These are phyloP conservation scores for Neofusicoccum ribis DNA, from an alignment of 2,329 filamentous ascomycete species.

Conservation along the genomic window DNA sequence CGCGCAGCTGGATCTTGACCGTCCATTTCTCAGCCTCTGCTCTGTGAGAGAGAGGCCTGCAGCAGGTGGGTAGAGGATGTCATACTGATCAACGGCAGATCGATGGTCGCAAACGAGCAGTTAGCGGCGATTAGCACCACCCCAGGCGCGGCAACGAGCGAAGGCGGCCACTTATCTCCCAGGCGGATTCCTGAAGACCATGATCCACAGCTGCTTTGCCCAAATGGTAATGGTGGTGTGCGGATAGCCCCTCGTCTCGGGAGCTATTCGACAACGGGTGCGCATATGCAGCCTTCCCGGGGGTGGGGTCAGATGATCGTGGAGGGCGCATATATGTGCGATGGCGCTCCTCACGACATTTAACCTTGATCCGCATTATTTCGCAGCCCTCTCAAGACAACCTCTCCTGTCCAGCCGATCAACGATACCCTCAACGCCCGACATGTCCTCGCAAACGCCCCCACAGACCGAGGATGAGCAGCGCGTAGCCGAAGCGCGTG, in stretches of 20 bases:
- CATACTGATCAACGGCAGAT: too few relatives aligned
- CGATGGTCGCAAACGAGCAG: too few relatives aligned
- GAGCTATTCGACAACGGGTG: slow-evolving; percentile 4
- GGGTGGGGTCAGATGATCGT: slow-evolving; percentile 8
- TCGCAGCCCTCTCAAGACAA: not conserved
- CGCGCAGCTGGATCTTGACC: too few relatives aligned
- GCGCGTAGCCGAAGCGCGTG: slow-evolving; percentile 50
- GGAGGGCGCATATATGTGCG: not conserved
- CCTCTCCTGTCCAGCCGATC: not conserved
- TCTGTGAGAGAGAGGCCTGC: too few relatives aligned
- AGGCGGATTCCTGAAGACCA: not conserved
- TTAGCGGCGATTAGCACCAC: not conserved
- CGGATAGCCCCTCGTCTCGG: not conserved
- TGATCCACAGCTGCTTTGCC: not conserved
- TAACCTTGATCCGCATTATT: not conserved
- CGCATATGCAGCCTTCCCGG: slow-evolving; percentile 16
- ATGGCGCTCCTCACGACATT: not conserved
- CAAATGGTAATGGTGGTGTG: not conserved
- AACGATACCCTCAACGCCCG: not conserved
- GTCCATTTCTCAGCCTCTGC: too few relatives aligned
- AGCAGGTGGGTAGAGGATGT: too few relatives aligned
- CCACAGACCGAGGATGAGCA: slow-evolving; percentile 21
- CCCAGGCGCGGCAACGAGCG: not conserved
- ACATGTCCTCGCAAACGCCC: slow-evolving; percentile 10
- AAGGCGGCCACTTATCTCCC: not conserved